Conservation (phyloP, 352 stramenopile genomes). For the Phytophthora boehmeriae region DNA sequence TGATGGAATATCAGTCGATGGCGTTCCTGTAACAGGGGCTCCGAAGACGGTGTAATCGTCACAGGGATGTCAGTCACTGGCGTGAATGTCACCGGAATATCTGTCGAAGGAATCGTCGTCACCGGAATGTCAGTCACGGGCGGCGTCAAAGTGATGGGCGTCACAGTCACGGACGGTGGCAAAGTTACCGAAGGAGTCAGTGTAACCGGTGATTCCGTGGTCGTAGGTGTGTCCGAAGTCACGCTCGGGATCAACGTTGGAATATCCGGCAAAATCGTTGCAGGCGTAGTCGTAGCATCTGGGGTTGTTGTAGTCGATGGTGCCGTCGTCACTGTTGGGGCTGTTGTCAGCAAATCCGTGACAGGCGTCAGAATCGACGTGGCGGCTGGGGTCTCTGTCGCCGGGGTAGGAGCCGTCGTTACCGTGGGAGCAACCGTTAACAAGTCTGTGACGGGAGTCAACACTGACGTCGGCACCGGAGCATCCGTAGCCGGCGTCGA, state of each 20-base stretch:
- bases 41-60: conserved; percentile 6
- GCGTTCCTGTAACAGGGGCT: conserved; percentile 12
- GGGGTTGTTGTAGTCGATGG: conserved; percentile 23
- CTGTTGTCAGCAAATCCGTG: conserved; percentile 11
- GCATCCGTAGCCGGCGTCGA: too few species aligned
- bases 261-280: conserved; percentile 18
- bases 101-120: conserved; percentile 1
- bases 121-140: too few species aligned
- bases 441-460: conserved; percentile 25
- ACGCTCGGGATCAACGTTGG: conserved; percentile 10
- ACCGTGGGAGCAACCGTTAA: conserved; percentile 19
- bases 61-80: conserved; percentile 12
- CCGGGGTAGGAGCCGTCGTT: conserved; percentile 1
- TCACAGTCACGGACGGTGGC: conserved; percentile 6
- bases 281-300: conserved; percentile 11
- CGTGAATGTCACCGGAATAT: conserved; percentile 4
- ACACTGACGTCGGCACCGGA: not conserved
- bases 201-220: conserved; percentile 21
- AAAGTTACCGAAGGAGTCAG: conserved; percentile 7
- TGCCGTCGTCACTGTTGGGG: conserved; percentile 11
- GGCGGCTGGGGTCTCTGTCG: not conserved
- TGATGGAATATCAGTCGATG: not conserved
- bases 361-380: conserved; percentile 6
- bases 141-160: conserved; percentile 11
- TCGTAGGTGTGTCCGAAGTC: conserved; percentile 8